These are phyloP conservation scores for Eustoma russellianum DNA, from an alignment of 257 asterid species.

Conservation along the genomic window DNA sequence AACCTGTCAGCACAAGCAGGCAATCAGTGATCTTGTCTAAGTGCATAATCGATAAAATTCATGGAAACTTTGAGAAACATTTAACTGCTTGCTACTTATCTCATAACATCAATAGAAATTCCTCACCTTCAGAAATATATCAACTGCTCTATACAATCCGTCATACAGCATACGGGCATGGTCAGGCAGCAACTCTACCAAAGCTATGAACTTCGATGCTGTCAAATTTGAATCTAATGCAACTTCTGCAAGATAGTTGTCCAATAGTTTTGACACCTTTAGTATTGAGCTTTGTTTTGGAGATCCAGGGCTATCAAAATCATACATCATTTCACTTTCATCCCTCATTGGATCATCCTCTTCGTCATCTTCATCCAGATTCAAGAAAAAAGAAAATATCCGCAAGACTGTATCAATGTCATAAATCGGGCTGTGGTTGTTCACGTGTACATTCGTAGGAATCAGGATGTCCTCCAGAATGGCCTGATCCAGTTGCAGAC, in stretches of 20 bases:
- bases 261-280: slow-evolving; percentile 75
- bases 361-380: slow-evolving; percentile 74
- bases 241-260: slow-evolving; percentile 73
- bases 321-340: slow-evolving; percentile 63
- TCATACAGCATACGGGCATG: slow-evolving; percentile 78
- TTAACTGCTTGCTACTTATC: background rate
- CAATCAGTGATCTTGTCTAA: slow-evolving; percentile 3
- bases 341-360: slow-evolving; percentile 51
- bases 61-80: background rate
- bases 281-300: slow-evolving; percentile 86
- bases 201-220: slow-evolving; percentile 55
- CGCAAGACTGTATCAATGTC: slow-evolving; percentile 62
- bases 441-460: slow-evolving; percentile 47
- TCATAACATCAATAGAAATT: background rate
- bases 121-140: slow-evolving; percentile 86
- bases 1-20: slow-evolving; percentile 35
- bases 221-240: slow-evolving; percentile 67
- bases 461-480: slow-evolving; percentile 83
- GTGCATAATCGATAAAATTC: background rate
- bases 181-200: slow-evolving; percentile 76
- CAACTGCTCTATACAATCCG: slow-evolving; percentile 80
- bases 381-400: slow-evolving; percentile 80
- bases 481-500: slow-evolving; percentile 85
- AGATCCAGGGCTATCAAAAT: slow-evolving; percentile 80
- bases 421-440: slow-evolving; percentile 48